Evolutionary conservation across 169 alveolate genomes (phyloP), one percentile per base, ranked within the genome.

Genomic region (Neospora caninum): DNA sequence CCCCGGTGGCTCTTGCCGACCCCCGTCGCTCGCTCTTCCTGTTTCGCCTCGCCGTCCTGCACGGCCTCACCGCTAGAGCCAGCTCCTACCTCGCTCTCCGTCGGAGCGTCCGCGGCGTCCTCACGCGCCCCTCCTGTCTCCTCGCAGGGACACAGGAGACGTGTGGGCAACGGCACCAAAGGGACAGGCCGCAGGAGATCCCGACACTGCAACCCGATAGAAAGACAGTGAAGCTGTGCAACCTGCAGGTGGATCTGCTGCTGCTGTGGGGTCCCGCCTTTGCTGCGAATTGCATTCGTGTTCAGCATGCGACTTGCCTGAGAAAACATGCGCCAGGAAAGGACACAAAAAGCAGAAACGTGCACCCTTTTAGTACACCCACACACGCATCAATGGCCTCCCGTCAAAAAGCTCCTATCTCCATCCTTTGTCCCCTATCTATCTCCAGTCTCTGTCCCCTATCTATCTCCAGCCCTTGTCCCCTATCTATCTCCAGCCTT

Each of bases 181-280:
- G 89, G 89, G 41, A 82, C 41, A 18, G 89, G 67, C 34, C n/a
- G 89, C 6, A 82, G 89, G 67, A 82, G 64, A 31, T 82, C 89
- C 18, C 89, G 89, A 20, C 69, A 82, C 53, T 41, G 89, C 41
- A 82, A 67, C 67, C 69, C 89, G 67, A 82, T 38, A 13, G 89
- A 82, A 9, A 82, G 64, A 13, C 69, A 38, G 25, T 82, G 89
- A 6, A 82, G n/a, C 41, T 41, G 89, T 1, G 67, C 67, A 1
- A 82, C 69, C 27, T 92, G 94, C 91, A 39, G 82, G 80, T 49
- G 94, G 91, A 31, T 43, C 73, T 82, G 94, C 92, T 92, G 94
- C 91, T 91, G 94, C 92, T 54, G 92, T 73, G 89, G 38, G 6
- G 89, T 31, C 18, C 67, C 41, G 36, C 64, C 31, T 31, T 82